Conservation (phyloP, 352 stramenopile species). For the Saprolegnia parasitica region DNA sequence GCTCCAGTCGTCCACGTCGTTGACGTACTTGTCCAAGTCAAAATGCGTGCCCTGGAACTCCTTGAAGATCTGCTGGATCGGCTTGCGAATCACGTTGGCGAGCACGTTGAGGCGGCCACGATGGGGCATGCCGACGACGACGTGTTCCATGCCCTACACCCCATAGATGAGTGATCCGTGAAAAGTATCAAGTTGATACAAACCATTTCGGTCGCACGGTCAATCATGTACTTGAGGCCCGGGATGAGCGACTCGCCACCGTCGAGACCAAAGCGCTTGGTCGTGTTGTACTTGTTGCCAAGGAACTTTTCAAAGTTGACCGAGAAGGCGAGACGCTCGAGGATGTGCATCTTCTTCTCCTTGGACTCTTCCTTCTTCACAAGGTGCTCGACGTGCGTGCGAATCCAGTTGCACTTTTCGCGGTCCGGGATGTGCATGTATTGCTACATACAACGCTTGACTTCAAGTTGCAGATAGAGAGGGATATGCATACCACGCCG, state of each 20-base stretch:
- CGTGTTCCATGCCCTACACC: slow-evolving; percentile 85
- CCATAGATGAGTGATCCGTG: background rate
- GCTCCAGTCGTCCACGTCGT: slow-evolving; percentile 84
- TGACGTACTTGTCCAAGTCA: slow-evolving; percentile 83
- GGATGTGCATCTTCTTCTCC: slow-evolving; percentile 95
- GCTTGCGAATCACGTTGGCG: slow-evolving; percentile 97
- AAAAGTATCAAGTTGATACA: background rate
- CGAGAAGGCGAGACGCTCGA: slow-evolving; percentile 95
- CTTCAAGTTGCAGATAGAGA: background rate
- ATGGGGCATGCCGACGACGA: slow-evolving; percentile 98
- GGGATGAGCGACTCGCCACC: slow-evolving; percentile 94
- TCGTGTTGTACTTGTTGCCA: slow-evolving; percentile 98
- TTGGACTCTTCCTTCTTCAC: slow-evolving; percentile 68
- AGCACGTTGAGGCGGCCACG: slow-evolving; percentile 96
- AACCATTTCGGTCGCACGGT: slow-evolving; percentile 86
- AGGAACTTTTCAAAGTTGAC: slow-evolving; percentile 99
- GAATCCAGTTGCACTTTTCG: slow-evolving; percentile 98
- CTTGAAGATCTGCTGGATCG: slow-evolving; percentile 96
- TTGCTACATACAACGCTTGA: slow-evolving; percentile 51
- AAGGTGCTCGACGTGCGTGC: slow-evolving; percentile 78
- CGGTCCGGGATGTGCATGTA: slow-evolving; percentile 98
- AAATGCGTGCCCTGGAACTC: slow-evolving; percentile 96
- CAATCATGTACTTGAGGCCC: slow-evolving; percentile 95
- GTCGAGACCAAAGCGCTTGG: slow-evolving; percentile 97
- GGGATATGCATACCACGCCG: slow-evolving; percentile 70